Evolutionary conservation across 176 grass and related monocot genomes (phyloP).

Genomic region (Rhynchospora breviuscula): DNA sequence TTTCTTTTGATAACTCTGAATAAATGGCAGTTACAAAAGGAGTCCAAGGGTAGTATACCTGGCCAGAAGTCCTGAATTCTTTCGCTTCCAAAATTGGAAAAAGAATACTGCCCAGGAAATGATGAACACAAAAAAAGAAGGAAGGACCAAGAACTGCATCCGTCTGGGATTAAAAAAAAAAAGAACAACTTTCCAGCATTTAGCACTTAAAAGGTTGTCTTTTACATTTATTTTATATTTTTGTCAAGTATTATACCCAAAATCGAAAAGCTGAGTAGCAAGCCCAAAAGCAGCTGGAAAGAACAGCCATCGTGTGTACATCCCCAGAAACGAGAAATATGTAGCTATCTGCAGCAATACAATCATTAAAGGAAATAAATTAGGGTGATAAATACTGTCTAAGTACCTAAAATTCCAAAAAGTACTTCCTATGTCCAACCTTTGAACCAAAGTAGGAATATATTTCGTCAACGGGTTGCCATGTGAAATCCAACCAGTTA

Average conservation of each 20-base stretch:
- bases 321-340: constrained; percentile 95
- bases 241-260: constrained; percentile 49
- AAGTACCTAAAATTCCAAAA: constrained; percentile 19
- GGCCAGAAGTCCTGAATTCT: constrained; percentile 85
- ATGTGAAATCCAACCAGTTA: constrained; percentile 97
- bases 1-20: background rate
- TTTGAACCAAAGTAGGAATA: constrained; percentile 92
- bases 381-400: background rate
- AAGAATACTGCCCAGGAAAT: constrained; percentile 93
- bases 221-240: background rate
- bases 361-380: constrained; percentile 7
- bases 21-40: background rate
- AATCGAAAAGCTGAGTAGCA: constrained; percentile 79
- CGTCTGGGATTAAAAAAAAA: constrained; percentile 36
- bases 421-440: constrained; percentile 38
- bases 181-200: background rate
- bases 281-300: constrained; percentile 89
- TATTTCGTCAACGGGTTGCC: constrained; percentile 93
- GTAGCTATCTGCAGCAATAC: constrained; percentile 74
- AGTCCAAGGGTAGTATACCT: constrained; percentile 33
- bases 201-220: background rate
- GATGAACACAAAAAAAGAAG: constrained; percentile 87
- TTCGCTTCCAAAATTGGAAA: constrained; percentile 98
- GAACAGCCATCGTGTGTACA: constrained; percentile 94
- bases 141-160: constrained; percentile 89